phyloP scores from a whole-genome alignment of 169 alveolate species.

The Plasmodium blacklocki region DNA sequence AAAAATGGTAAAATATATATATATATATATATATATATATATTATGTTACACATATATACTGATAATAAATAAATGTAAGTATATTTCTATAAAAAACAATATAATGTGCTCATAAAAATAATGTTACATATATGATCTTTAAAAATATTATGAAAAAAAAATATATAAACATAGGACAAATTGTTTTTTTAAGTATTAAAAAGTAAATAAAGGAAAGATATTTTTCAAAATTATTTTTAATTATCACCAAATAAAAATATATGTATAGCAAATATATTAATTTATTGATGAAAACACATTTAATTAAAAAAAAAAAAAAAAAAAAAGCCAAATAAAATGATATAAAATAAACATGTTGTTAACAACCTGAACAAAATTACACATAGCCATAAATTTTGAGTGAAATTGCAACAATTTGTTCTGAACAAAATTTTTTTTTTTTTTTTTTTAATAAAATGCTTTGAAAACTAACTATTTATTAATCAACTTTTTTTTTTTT shows the following conservation, averaged over 20 bases:
- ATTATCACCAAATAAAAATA: not conserved
- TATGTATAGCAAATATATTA: not conserved
- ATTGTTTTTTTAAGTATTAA: not conserved
- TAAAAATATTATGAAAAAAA: slow-evolving; percentile 2
- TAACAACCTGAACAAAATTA: not conserved
- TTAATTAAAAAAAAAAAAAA: not conserved
- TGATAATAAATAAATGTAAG: not conserved
- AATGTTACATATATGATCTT: not conserved
- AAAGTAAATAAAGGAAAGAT: not conserved
- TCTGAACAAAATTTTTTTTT: not conserved
- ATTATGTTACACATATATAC: not conserved
- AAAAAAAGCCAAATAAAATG: not conserved
- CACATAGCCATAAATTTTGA: not conserved
- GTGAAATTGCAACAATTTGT: not conserved
- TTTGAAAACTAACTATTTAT: not conserved
- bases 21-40: slow-evolving; percentile 7
- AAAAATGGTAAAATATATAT: slow-evolving; percentile 5
- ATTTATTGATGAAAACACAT: not conserved
- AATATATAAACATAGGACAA: not conserved
- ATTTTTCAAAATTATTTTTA: not conserved
- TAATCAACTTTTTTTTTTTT: not conserved
- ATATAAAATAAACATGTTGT: not conserved
- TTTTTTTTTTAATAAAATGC: not conserved
- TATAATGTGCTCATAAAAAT: not conserved
- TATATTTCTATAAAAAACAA: not conserved